phyloP scores from a whole-genome alignment of 805 yeast genomes.

The Saccharomycopsis lassenensis region DNA sequence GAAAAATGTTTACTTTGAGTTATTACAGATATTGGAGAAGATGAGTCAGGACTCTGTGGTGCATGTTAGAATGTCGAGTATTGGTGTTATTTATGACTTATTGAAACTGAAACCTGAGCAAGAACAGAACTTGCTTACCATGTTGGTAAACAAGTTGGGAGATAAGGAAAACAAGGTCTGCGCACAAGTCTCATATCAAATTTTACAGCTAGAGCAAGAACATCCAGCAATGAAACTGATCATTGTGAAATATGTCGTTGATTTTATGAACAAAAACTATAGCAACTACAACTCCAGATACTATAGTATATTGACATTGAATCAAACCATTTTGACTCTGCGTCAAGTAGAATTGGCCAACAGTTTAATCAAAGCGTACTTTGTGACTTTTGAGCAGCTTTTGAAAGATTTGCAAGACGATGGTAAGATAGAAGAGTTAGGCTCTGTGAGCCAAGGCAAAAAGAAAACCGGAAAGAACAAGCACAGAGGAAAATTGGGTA shows the following conservation, averaged over 20 bases:
- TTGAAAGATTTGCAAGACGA: slow-evolving; percentile 55
- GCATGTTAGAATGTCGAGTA: slow-evolving; percentile 71
- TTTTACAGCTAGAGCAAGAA: slow-evolving; percentile 71
- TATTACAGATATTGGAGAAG: slow-evolving; percentile 66
- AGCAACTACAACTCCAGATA: slow-evolving; percentile 83
- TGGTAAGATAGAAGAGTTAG: slow-evolving; percentile 25
- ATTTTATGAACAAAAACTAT: slow-evolving; percentile 60
- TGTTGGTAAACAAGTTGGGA: slow-evolving; percentile 91
- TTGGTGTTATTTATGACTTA: slow-evolving; percentile 69
- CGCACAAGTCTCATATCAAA: slow-evolving; percentile 73
- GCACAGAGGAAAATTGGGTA: slow-evolving; percentile 62
- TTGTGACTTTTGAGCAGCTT: slow-evolving; percentile 75
- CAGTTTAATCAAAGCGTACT: slow-evolving; percentile 69
- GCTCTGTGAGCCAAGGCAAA: slow-evolving; percentile 19
- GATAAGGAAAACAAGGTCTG: slow-evolving; percentile 86
- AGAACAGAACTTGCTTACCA: slow-evolving; percentile 77
- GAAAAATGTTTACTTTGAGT: slow-evolving; percentile 63
- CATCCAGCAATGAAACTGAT: slow-evolving; percentile 94
- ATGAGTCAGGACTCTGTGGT: slow-evolving; percentile 86
- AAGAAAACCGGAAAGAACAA: slow-evolving; percentile 52
- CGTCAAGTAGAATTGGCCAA: slow-evolving; percentile 77
- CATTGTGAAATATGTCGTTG: slow-evolving; percentile 69
- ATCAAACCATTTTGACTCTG: slow-evolving; percentile 82
- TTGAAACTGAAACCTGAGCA: slow-evolving; percentile 88
- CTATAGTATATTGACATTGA: slow-evolving; percentile 77